These are phyloP conservation scores for Malassezia yamatoensis DNA, from an alignment of 1,284 basidiomycete genomes.

Conservation along the genomic window DNA sequence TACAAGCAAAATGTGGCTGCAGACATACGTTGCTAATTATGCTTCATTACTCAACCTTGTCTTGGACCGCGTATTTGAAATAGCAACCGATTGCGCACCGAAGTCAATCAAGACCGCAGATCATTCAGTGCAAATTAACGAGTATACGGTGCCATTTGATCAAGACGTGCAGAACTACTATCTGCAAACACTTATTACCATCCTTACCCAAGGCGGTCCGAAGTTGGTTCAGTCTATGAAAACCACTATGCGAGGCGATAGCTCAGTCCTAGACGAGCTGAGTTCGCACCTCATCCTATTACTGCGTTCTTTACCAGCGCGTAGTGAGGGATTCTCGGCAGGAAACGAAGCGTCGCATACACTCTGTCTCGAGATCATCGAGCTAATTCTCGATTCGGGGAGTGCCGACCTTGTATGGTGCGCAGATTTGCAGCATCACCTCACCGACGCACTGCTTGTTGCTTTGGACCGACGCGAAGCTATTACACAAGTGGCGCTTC, in stretches of 20 bases:
- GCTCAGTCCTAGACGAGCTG: slow-evolving; percentile 16
- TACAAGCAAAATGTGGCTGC: slow-evolving; percentile 31
- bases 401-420: slow-evolving; percentile 55
- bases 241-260: background rate
- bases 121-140: slow-evolving; percentile 12
- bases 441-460: slow-evolving; percentile 66
- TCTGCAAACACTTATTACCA: slow-evolving; percentile 64
- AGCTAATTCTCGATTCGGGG: slow-evolving; percentile 61
- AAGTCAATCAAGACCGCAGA: background rate
- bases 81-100: background rate
- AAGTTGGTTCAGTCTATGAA: slow-evolving; percentile 48
- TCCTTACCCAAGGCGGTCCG: slow-evolving; percentile 77
- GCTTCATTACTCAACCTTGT: slow-evolving; percentile 30
- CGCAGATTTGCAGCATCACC: slow-evolving; percentile 54
- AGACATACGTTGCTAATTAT: slow-evolving; percentile 29
- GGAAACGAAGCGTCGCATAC: slow-evolving; percentile 54
- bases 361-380: slow-evolving; percentile 63
- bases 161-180: slow-evolving; percentile 59
- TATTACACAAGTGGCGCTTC: slow-evolving; percentile 60
- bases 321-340: background rate
- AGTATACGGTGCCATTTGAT: slow-evolving; percentile 67
- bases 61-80: slow-evolving; percentile 6
- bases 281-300: slow-evolving; percentile 20
- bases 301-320: slow-evolving; percentile 15
- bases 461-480: slow-evolving; percentile 54